These are phyloP conservation scores for Blepharisma japonicum DNA, from an alignment of 73 alveolate genomes.

Conservation along the genomic window DNA sequence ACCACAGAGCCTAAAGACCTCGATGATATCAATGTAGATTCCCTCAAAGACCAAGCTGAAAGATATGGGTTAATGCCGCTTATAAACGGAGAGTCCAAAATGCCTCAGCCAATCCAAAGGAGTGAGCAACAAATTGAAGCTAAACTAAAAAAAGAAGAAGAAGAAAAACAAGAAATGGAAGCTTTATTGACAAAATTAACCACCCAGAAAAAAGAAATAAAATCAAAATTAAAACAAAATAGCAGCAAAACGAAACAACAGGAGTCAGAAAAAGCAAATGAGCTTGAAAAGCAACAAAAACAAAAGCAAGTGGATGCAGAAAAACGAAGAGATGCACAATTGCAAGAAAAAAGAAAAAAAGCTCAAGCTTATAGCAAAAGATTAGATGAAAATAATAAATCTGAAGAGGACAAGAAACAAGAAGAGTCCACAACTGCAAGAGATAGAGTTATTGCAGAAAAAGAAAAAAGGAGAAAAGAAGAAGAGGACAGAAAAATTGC, in stretches of 20 bases:
- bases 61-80: conserved; percentile 74
- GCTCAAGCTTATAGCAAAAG: not conserved
- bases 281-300: conserved; percentile 8
- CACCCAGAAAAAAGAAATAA: conserved; percentile 32
- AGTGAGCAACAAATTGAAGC: conserved; percentile 32
- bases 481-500: conserved; percentile 25
- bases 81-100: conserved; percentile 49
- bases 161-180: conserved; percentile 34
- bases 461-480: conserved; percentile 37
- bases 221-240: conserved; percentile 31
- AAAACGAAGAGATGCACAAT: not conserved
- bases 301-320: not conserved
- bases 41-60: conserved; percentile 90
- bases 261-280: conserved; percentile 34
- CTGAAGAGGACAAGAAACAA: conserved; percentile 39
- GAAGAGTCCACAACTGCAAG: conserved; percentile 32
- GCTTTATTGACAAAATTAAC: conserved; percentile 39
- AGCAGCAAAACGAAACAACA: conserved; percentile 30
- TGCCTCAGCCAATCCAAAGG: conserved; percentile 32
- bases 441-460: conserved; percentile 32
- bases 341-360: not conserved
- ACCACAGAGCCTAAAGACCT: conserved; percentile 80
- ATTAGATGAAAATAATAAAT: conserved; percentile 32
- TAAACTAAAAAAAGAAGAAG: conserved; percentile 46
- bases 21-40: conserved; percentile 86